A percentile compares a stretch with the other conserved stretches of the same genome.
phyloP scores from a whole-genome alignment of 805 yeast genomes.

The Candida arabinofermentans region DNA sequence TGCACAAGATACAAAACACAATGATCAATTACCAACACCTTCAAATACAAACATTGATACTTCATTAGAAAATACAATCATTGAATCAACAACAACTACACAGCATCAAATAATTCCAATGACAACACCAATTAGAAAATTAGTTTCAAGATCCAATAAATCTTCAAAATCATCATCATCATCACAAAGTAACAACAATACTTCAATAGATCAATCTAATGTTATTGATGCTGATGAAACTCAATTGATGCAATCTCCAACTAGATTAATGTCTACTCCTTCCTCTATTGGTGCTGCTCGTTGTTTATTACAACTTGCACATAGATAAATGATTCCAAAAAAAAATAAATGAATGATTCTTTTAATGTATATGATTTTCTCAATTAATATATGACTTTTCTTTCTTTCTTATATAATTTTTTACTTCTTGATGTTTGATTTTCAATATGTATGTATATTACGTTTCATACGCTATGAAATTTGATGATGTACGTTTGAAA shows the following conservation, averaged over 20 bases:
- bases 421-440: too few relatives aligned
- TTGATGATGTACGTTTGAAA: too few relatives aligned
- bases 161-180: neutral
- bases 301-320: slow-evolving; percentile 39
- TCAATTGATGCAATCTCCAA: slow-evolving; percentile 34
- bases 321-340: slow-evolving; percentile 26
- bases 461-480: too few relatives aligned
- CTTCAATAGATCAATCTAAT: neutral
- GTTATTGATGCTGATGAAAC: slow-evolving; percentile 16
- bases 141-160: neutral
- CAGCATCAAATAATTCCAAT: neutral
- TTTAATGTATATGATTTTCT: too few relatives aligned
- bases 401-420: too few relatives aligned
- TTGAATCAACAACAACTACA: slow-evolving; percentile 4
- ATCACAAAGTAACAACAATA: neutral
- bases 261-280: slow-evolving; percentile 39
- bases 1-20: slow-evolving; percentile 5
- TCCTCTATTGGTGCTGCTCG: slow-evolving; percentile 47
- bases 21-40: neutral
- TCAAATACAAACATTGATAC: slow-evolving; percentile 1
- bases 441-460: too few relatives aligned
- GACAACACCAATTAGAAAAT: slow-evolving; percentile 4
- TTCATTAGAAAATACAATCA: slow-evolving; percentile 11
- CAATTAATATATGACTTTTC: too few relatives aligned
- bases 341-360: too few relatives aligned